Conservation (phyloP, 129 eudicot species). For the Centella asiatica region DNA sequence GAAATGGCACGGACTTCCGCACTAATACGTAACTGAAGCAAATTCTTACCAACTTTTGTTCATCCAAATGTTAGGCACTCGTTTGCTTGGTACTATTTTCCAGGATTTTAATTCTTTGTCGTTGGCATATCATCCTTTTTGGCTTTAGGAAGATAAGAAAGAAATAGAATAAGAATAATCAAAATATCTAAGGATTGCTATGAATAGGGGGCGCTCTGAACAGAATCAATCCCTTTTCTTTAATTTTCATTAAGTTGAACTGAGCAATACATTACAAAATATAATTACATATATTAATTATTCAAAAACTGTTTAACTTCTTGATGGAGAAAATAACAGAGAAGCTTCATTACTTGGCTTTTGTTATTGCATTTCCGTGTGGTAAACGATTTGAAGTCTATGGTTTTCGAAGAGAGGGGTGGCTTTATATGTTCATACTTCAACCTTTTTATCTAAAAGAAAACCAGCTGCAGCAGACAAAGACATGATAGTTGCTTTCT, state of each 20-base stretch:
- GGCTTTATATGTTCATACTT: constrained; percentile 10
- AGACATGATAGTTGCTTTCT: constrained; percentile 18
- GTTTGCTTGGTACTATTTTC: neutral
- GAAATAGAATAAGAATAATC: no score
- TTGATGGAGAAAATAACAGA: neutral
- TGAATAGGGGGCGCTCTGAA: no score
- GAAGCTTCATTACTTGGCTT: neutral
- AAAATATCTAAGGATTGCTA: no score
- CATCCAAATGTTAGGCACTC: constrained; percentile 9
- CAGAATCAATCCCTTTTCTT: neutral
- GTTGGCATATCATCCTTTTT: no score
- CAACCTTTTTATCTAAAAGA: neutral
- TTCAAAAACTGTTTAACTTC: neutral
- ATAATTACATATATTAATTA: no score
- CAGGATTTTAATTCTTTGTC: neutral
- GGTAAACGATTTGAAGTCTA: neutral
- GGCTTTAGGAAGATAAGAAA: neutral
- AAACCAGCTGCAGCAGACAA: constrained; percentile 4
- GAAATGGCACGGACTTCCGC: no score
- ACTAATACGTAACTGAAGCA: no score
- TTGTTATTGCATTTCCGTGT: neutral
- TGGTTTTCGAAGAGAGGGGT: neutral
- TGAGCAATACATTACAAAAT: neutral
- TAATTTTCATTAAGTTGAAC: neutral
- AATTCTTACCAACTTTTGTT: neutral